Conservation (phyloP, 2,329 filamentous ascomycete species). For the Lachnellula suecica region DNA sequence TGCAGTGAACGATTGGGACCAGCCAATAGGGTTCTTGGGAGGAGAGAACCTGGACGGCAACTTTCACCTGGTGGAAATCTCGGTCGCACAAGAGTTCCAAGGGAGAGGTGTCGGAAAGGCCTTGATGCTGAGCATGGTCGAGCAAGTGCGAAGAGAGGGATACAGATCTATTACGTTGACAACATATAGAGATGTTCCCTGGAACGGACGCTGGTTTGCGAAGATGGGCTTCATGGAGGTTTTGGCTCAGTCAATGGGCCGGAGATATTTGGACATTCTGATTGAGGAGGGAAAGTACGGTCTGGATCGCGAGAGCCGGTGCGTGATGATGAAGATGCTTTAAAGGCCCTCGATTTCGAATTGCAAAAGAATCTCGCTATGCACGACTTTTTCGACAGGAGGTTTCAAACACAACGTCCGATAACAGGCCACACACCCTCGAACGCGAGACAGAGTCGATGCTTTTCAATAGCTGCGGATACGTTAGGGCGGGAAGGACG, state of each 20-base stretch:
- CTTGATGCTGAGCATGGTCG: conserved; percentile 28
- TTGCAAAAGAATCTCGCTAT: not conserved
- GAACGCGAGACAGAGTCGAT: no score
- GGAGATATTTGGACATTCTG: conserved; percentile 23
- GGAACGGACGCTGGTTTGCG: conserved; percentile 32
- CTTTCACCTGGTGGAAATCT: conserved; percentile 32
- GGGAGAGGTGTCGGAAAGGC: conserved; percentile 30
- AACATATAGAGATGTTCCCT: conserved; percentile 28
- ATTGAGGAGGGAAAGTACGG: conserved; percentile 26
- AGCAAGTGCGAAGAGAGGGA: conserved; percentile 25
- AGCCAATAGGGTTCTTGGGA: conserved; percentile 30
- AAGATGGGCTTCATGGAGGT: conserved; percentile 29
- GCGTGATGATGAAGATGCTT: conserved; percentile 28
- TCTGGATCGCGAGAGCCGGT: conserved; percentile 24
- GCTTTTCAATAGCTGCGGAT: no score
- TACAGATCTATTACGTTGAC: conserved; percentile 29
- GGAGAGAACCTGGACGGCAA: conserved; percentile 27
- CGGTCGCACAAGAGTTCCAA: conserved; percentile 28
- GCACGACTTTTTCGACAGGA: not conserved
- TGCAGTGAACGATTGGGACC: conserved; percentile 25
- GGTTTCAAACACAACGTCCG: not conserved
- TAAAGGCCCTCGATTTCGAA: conserved; percentile 5
- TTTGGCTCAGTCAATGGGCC: conserved; percentile 22
- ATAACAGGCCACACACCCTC: not conserved
- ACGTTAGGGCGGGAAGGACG: no score